Evolutionary conservation across 352 stramenopile species (phyloP), one percentile per base, ranked within the genome.

Genomic region (Thalassiosira livingstoniorum): DNA sequence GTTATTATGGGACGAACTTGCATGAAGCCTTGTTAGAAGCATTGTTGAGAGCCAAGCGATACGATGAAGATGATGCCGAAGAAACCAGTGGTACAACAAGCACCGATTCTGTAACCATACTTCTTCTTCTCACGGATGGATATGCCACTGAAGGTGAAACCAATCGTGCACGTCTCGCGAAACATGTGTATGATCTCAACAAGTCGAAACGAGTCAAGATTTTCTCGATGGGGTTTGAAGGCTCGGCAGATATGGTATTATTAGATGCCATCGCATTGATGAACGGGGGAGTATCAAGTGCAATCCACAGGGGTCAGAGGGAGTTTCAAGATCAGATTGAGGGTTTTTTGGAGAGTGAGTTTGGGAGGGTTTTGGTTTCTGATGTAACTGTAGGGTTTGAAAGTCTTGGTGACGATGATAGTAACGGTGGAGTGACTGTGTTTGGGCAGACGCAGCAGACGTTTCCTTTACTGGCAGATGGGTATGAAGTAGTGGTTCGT

Each of bases 221-320:
- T 34, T 74, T 65, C 31, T 37, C 47, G 2, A 1, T 74, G 11
- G 47, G 47, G 27, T 74, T 61, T 53, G 18, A 64, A 23, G 21
- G 25, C 7, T 27, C 47, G 10, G 29, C 47, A 29, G 65, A 74
- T 55, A 64, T 74, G 65, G 23, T 32, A 29, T 55, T 74, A n/a
- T 74, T 74, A n/a, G 45, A 65, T 65, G 65, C 65, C 10, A 74
- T 74, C 54, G 32, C 65, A n/a, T n/a, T 74, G 2, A 51, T 65
- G 35, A 74, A 74, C 27, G 47, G 47, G 31, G 65, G 65, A 18
- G 29, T 63, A 37, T 63, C 65, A 7, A 29, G 31, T 23, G 34
- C 31, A 2, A 74, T 64, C 13, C 13, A n/a, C 13, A 3, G 53
- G 29, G 65, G 47, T 39, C n/a, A 39, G 23, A 47, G 32, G n/a